phyloP scores from a whole-genome alignment of 495 filamentous ascomycete genomes.

The Diplogelasinospora grovesii region DNA sequence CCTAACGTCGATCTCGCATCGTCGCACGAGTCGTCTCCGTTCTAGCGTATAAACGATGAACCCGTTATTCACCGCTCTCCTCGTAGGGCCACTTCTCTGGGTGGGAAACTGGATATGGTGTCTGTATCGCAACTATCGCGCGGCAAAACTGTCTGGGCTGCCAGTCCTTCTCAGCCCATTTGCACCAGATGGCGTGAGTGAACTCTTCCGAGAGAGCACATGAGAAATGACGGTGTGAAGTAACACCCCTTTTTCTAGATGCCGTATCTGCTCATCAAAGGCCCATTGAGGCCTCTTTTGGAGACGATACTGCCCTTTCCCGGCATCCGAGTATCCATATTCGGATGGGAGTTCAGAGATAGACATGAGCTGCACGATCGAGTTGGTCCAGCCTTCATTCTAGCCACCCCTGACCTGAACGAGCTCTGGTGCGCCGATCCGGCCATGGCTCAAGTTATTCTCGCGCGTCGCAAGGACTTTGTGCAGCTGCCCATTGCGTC shows the following conservation, averaged over 20 bases:
- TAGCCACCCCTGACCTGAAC: conserved; percentile 22
- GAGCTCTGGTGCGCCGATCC: conserved; percentile 23
- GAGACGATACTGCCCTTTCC: conserved; percentile 17
- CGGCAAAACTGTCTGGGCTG: conserved; percentile 8
- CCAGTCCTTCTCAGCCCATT: conserved; percentile 11
- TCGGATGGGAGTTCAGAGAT: conserved; percentile 27
- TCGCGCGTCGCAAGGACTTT: conserved; percentile 29
- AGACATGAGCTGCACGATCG: conserved; percentile 13
- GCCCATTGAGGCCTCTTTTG: conserved; percentile 12
- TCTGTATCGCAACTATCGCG: conserved; percentile 12
- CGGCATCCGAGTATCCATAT: conserved; percentile 12
- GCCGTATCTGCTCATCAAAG: conserved; percentile 14
- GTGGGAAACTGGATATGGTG: too few species aligned
- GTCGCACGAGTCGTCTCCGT: too few species aligned
- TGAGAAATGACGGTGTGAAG: background rate
- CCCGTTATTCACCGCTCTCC: too few species aligned
- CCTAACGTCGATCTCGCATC: too few species aligned
- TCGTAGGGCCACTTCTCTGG: too few species aligned
- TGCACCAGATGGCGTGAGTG: conserved; percentile 5
- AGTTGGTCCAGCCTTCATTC: conserved; percentile 17
- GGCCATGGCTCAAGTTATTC: conserved; percentile 13
- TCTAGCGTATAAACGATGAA: too few species aligned
- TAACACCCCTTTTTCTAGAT: background rate
- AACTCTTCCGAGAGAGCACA: background rate
- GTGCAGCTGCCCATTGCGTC: conserved; percentile 15